phyloP scores from a whole-genome alignment of 345 rosid species.

The Populus ilicifolia region DNA sequence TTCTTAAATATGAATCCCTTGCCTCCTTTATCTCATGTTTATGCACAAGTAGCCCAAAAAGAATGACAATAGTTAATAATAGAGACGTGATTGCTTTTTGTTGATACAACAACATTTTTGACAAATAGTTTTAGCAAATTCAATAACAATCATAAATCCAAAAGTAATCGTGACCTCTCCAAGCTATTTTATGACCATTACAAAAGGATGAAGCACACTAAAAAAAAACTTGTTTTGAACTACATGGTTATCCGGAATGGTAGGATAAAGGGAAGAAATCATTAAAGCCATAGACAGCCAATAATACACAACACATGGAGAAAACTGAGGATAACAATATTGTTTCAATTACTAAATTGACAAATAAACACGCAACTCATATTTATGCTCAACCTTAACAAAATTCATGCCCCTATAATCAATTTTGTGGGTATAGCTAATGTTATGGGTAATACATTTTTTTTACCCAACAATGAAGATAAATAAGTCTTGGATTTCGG shows the following conservation, averaged over 20 bases:
- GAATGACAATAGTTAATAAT: background rate
- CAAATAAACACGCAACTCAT: background rate
- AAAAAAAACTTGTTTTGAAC: background rate
- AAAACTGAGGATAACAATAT: background rate
- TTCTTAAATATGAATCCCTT: background rate
- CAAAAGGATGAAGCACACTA: background rate
- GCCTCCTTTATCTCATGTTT: background rate
- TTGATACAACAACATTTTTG: background rate
- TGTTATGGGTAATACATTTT: background rate
- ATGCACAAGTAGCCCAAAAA: background rate
- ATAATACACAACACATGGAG: background rate
- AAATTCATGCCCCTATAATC: too few relatives aligned
- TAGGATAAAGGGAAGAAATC: background rate
- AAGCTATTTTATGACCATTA: background rate
- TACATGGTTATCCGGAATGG: background rate
- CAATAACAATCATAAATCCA: background rate
- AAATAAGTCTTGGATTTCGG: background rate
- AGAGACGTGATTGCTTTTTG: background rate
- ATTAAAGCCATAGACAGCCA: background rate
- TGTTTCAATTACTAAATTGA: background rate
- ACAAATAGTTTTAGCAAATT: background rate
- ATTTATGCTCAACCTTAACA: background rate
- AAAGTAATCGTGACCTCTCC: background rate
- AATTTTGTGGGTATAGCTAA: background rate
- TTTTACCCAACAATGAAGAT: background rate